Evolutionary conservation across 2,329 filamentous ascomycete species (phyloP).

Genomic region (Beauveria pseudobassiana): DNA sequence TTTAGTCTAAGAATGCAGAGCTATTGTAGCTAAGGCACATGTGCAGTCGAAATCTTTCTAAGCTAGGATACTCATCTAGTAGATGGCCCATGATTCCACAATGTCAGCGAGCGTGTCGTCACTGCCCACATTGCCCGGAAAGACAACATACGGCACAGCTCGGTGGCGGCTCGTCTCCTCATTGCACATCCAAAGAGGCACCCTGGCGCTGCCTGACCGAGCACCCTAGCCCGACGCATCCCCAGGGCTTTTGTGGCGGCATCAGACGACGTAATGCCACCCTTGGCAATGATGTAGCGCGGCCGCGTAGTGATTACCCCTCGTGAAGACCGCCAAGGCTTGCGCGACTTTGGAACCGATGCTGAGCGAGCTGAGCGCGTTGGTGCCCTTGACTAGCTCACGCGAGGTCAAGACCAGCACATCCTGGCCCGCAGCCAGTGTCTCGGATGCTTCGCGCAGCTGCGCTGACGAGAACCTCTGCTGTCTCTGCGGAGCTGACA

Average conservation of each 20-base stretch:
- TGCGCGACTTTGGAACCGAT: slow-evolving; percentile 42
- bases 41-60: not conserved
- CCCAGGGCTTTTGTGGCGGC: slow-evolving; percentile 46
- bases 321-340: slow-evolving; percentile 40
- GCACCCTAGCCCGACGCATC: slow-evolving; percentile 42
- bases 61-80: not conserved
- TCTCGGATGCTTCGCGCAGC: slow-evolving; percentile 10
- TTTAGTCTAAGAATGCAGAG: not conserved
- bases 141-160: slow-evolving; percentile 48
- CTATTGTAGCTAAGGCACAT: not conserved
- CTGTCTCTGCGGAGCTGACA: slow-evolving; percentile 8
- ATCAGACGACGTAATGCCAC: slow-evolving; percentile 52
- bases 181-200: slow-evolving; percentile 50
- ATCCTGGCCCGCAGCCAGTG: slow-evolving; percentile 36
- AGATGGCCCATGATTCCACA: slow-evolving; percentile 23
- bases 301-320: slow-evolving; percentile 37
- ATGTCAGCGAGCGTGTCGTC: slow-evolving; percentile 38
- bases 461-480: slow-evolving; percentile 5
- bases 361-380: slow-evolving; percentile 40
- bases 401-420: slow-evolving; percentile 50
- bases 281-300: slow-evolving; percentile 51
- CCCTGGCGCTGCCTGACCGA: slow-evolving; percentile 49
- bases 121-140: slow-evolving; percentile 51
- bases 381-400: slow-evolving; percentile 33
- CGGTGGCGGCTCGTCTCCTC: slow-evolving; percentile 41